A percentile compares a stretch with the other conserved stretches of the same genome.
Conservation (phyloP, 2,329 filamentous ascomycete genomes). For the Ophiostoma sp. region DNA sequence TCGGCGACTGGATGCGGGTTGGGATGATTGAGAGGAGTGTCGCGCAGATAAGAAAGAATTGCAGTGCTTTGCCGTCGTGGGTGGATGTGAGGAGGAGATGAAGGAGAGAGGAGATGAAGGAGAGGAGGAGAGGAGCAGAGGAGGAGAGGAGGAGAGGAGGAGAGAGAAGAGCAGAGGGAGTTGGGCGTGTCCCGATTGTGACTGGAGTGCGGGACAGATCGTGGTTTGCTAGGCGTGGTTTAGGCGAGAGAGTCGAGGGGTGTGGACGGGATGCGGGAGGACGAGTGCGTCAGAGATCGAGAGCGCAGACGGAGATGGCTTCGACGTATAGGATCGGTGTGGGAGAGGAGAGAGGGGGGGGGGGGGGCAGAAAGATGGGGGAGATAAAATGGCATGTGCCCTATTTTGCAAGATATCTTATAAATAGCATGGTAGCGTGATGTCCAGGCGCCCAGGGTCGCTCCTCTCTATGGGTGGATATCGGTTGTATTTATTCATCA, state of each 20-base stretch:
- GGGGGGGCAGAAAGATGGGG: neutral
- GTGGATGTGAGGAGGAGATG: neutral
- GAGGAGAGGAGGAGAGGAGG: neutral
- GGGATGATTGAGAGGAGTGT: neutral
- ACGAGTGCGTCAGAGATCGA: neutral
- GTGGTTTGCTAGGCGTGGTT: neutral
- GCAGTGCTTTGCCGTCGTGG: neutral
- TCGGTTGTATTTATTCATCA: neutral
- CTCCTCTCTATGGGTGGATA: neutral
- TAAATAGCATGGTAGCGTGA: neutral
- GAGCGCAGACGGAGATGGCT: neutral
- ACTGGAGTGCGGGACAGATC: neutral
- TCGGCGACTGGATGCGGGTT: neutral
- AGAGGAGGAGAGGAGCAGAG: neutral
- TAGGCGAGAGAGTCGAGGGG: neutral
- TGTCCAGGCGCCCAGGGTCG: neutral
- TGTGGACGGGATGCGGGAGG: neutral
- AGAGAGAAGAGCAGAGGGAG: neutral
- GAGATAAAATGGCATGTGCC: slow-evolving; percentile 4
- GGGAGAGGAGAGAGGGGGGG: neutral
- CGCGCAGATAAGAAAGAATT: neutral
- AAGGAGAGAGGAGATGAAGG: neutral
- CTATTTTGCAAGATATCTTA: neutral
- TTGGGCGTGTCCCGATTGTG: neutral
- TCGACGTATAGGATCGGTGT: neutral